Evolutionary conservation across 345 rosid genomes (phyloP).

Genomic region (Turnera subulata): DNA sequence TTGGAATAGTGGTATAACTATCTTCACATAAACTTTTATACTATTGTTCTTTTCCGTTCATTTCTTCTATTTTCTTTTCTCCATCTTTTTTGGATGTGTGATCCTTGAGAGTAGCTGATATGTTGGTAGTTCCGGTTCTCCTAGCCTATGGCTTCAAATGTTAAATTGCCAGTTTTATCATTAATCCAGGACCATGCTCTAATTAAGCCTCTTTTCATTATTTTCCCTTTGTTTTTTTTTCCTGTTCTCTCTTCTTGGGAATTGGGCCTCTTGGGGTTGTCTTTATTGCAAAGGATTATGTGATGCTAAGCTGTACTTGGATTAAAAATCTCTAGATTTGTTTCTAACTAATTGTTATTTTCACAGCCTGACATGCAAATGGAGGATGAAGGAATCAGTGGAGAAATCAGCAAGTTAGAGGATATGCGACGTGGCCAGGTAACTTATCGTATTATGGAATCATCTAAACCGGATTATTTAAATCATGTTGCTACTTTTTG

Average conservation of each 20-base stretch:
- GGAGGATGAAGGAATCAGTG: slow-evolving; percentile 60
- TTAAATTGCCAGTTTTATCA: background rate
- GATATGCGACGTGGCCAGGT: slow-evolving; percentile 67
- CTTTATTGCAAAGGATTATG: slow-evolving; percentile 3
- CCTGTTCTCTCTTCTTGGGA: background rate
- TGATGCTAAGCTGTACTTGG: slow-evolving; percentile 3
- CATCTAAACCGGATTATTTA: slow-evolving; percentile 5
- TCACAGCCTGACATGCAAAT: slow-evolving; percentile 47
- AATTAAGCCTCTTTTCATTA: background rate
- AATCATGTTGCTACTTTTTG: slow-evolving; percentile 1
- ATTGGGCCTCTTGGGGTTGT: slow-evolving; percentile 6
- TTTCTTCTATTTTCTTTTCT: background rate
- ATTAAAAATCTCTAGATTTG: background rate
- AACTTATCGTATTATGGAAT: slow-evolving; percentile 18
- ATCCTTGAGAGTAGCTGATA: background rate
- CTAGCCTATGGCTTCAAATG: slow-evolving; percentile 5
- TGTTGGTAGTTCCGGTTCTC: background rate
- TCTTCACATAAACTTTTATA: slow-evolving; percentile 6
- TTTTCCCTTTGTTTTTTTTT: background rate
- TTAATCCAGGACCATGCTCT: background rate
- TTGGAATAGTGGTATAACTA: slow-evolving; percentile 73
- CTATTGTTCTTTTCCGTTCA: slow-evolving; percentile 2
- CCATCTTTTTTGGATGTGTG: background rate
- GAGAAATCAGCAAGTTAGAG: slow-evolving; percentile 57
- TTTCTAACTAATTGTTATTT: slow-evolving; percentile 18